phyloP scores from a whole-genome alignment of 306 rosid genomes.

The Quercus wislizeni region DNA sequence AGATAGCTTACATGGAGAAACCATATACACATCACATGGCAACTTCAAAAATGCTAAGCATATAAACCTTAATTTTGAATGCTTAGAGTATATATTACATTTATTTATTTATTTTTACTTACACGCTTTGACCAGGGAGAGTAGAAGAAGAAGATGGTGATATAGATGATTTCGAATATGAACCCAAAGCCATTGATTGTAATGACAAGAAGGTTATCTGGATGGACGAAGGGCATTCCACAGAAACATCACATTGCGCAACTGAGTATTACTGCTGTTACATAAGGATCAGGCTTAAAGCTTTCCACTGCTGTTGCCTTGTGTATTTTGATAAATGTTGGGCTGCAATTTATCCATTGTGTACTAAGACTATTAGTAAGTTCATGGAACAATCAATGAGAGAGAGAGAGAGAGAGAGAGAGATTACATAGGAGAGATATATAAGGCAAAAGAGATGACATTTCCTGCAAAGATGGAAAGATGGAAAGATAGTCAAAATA shows the following conservation, averaged over 20 bases:
- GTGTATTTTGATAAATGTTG: slow-evolving; percentile 58
- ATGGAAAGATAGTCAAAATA: background rate
- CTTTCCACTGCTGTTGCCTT: slow-evolving; percentile 56
- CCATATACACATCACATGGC: no score
- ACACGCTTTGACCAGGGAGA: slow-evolving; percentile 48
- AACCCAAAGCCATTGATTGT: slow-evolving; percentile 68
- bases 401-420: background rate
- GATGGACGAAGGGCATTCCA: slow-evolving; percentile 59
- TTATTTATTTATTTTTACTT: slow-evolving; percentile 10
- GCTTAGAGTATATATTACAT: no score
- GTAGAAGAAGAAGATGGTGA: slow-evolving; percentile 37
- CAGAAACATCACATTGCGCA: slow-evolving; percentile 73
- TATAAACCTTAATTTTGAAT: no score
- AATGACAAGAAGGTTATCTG: slow-evolving; percentile 55
- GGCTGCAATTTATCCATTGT: slow-evolving; percentile 42
- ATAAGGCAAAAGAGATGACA: slow-evolving; percentile 61
- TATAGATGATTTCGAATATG: slow-evolving; percentile 36
- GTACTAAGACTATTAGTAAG: background rate
- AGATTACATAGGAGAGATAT: slow-evolving; percentile 74
- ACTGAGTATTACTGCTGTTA: slow-evolving; percentile 54
- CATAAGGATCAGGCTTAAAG: slow-evolving; percentile 82
- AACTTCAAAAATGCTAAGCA: no score
- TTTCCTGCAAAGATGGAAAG: slow-evolving; percentile 58
- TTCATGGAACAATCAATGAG: background rate
- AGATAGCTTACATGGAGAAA: no score